Evolutionary conservation across 345 rosid species (phyloP).

Genomic region (Triadica sebifera): DNA sequence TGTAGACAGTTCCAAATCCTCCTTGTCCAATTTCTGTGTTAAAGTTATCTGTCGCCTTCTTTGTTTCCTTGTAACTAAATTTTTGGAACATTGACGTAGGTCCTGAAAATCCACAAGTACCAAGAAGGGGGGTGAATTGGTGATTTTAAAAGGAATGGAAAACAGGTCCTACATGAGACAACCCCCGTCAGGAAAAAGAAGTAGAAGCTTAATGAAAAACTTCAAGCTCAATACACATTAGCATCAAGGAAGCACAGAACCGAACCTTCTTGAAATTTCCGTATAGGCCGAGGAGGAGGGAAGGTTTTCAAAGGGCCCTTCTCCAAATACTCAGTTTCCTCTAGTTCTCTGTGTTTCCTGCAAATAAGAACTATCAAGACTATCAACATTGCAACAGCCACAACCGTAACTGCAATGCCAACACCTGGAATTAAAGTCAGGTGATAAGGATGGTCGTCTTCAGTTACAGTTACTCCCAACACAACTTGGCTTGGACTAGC

Average conservation of each 20-base stretch:
- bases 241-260: constrained; percentile 11
- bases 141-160: no score
- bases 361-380: constrained; percentile 70
- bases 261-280: constrained; percentile 71
- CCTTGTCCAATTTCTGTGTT: constrained; percentile 71
- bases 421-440: constrained; percentile 57
- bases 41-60: constrained; percentile 78
- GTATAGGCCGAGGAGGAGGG: constrained; percentile 45
- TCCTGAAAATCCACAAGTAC: no score
- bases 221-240: neutral
- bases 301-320: constrained; percentile 48
- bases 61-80: constrained; percentile 77
- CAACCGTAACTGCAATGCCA: constrained; percentile 66
- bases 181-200: neutral
- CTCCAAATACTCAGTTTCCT: constrained; percentile 43
- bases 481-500: constrained; percentile 63
- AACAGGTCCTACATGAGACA: constrained; percentile 49
- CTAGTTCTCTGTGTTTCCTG: constrained; percentile 60
- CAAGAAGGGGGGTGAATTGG: no score
- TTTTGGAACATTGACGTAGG: constrained; percentile 56
- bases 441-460: constrained; percentile 53
- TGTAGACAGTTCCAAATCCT: constrained; percentile 87
- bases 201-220: neutral
- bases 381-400: constrained; percentile 54
- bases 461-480: constrained; percentile 38